Evolutionary conservation across 768 basidiomycete species (phyloP).

Genomic region (Lactarius sanguifluus): DNA sequence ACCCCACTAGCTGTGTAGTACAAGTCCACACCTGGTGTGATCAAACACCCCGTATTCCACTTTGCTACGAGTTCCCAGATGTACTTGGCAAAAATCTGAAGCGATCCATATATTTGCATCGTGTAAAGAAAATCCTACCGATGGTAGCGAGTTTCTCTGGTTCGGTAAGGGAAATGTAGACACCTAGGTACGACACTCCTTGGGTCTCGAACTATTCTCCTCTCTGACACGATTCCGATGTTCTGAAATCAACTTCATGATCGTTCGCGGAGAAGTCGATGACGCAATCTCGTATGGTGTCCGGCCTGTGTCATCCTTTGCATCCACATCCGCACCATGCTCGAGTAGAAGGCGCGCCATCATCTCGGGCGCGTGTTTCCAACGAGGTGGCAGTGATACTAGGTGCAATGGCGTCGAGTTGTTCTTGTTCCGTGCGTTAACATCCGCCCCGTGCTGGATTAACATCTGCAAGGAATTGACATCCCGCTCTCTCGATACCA

Average conservation of each 20-base stretch:
- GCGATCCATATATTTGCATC: neutral
- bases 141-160: neutral
- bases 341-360: neutral
- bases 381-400: no score
- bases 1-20: no score
- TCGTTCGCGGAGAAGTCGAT: accelerated
- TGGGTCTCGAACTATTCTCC: neutral
- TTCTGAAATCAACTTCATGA: neutral
- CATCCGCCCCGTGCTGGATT: no score
- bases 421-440: no score
- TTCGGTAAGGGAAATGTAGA: neutral
- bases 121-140: neutral
- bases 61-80: neutral
- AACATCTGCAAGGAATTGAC: accelerated
- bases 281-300: neutral
- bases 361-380: no score
- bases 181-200: neutral
- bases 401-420: no score
- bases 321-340: neutral
- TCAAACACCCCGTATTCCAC: neutral
- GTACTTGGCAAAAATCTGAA: neutral
- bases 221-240: neutral
- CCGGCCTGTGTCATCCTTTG: neutral
- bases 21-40: no score
- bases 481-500: no score